Evolutionary conservation across 495 filamentous ascomycete species (phyloP).

Genomic region (Penicillium longicatenatum): DNA sequence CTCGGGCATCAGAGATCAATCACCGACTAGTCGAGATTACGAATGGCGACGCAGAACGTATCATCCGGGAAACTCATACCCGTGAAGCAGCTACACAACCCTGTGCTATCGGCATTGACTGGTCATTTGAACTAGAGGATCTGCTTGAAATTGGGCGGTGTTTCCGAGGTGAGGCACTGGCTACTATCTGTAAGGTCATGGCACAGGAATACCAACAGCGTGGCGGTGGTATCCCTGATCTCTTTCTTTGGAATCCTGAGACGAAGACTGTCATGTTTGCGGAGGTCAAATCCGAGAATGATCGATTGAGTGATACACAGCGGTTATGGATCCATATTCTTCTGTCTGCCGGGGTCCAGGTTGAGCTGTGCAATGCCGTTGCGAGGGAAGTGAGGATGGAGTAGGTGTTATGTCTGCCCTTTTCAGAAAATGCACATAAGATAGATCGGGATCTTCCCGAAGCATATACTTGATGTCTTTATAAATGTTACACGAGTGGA

Average conservation of each 20-base stretch:
- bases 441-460: neutral
- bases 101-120: constrained; percentile 87
- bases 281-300: constrained; percentile 94
- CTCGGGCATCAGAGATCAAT: constrained; percentile 85
- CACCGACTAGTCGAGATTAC: constrained; percentile 80
- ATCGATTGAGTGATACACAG: constrained; percentile 94
- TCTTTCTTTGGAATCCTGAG: constrained; percentile 77
- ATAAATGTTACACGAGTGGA: neutral
- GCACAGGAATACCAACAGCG: constrained; percentile 90
- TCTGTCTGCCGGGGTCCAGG: constrained; percentile 75
- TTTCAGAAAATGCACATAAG: neutral
- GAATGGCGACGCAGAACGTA: constrained; percentile 68
- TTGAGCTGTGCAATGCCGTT: constrained; percentile 87
- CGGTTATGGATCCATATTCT: constrained; percentile 96
- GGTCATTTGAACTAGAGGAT: constrained; percentile 82
- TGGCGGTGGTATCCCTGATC: constrained; percentile 87
- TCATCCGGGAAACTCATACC: constrained; percentile 67
- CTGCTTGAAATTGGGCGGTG: constrained; percentile 78
- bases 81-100: constrained; percentile 67
- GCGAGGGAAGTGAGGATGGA: constrained; percentile 63
- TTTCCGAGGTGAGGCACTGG: constrained; percentile 78
- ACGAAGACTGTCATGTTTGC: constrained; percentile 73
- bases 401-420: neutral
- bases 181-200: constrained; percentile 85
- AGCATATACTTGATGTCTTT: neutral